Evolutionary conservation across 176 grass and related monocot species (phyloP).

Genomic region (Eleusine coracana): DNA sequence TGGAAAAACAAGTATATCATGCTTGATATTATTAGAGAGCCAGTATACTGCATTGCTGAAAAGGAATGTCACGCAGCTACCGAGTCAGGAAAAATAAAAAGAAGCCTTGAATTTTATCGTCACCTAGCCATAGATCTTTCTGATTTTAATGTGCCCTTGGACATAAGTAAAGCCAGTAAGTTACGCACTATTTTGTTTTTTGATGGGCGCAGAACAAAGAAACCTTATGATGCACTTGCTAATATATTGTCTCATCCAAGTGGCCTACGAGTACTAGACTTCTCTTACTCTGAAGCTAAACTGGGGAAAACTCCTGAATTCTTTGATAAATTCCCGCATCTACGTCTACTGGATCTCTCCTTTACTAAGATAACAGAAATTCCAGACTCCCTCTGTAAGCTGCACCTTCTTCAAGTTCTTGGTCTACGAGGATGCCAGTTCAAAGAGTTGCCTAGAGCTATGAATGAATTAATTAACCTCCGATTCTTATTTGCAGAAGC

Average conservation of each 20-base stretch:
- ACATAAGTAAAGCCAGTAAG: not conserved
- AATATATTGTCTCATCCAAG: conserved; percentile 21
- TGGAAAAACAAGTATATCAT: conserved; percentile 25
- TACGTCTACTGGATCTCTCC: conserved; percentile 47
- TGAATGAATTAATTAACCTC: conserved; percentile 44
- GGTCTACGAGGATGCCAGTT: conserved; percentile 31
- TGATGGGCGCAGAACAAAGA: conserved; percentile 32
- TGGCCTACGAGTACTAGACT: conserved; percentile 33
- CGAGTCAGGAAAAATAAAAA: not conserved
- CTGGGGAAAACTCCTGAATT: not conserved
- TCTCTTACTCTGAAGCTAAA: conserved; percentile 28
- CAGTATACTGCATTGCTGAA: conserved; percentile 29
- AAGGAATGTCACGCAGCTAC: conserved; percentile 32
- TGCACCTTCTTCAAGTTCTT: conserved; percentile 46
- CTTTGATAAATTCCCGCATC: conserved; percentile 6
- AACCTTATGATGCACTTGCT: conserved; percentile 10
- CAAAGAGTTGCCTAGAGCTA: conserved; percentile 30
- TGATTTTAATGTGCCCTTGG: not conserved
- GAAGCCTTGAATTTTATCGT: not conserved
- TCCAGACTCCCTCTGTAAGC: conserved; percentile 26
- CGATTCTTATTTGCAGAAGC: conserved; percentile 35
- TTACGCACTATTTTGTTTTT: conserved; percentile 41
- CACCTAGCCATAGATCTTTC: conserved; percentile 30
- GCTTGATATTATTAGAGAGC: conserved; percentile 43
- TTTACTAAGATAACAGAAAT: conserved; percentile 27